These are phyloP conservation scores for Cyclotella atomus DNA, from an alignment of 108 stramenopile species.

Conservation along the genomic window DNA sequence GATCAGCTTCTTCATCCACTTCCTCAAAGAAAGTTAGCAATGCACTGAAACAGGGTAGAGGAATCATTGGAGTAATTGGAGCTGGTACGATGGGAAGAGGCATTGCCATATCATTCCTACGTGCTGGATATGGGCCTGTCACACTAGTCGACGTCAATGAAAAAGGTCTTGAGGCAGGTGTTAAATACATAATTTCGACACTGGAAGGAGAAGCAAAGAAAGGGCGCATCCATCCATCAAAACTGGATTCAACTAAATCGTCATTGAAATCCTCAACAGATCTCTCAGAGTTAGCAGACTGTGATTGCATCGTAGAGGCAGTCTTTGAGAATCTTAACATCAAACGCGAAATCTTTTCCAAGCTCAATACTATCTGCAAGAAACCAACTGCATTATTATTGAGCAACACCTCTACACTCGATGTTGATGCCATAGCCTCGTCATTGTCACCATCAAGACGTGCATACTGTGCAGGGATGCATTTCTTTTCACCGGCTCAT, in stretches of 20 bases:
- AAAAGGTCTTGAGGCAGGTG: slow-evolving; percentile 70
- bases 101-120: slow-evolving; percentile 92
- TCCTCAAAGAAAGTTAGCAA: slow-evolving; percentile 11
- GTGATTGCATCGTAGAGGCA: slow-evolving; percentile 92
- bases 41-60: slow-evolving; percentile 25
- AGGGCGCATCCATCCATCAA: slow-evolving; percentile 44
- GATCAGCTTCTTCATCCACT: slow-evolving; percentile 69
- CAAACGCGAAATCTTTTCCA: slow-evolving; percentile 89
- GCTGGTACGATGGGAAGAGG: slow-evolving; percentile 98
- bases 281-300: slow-evolving; percentile 59
- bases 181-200: slow-evolving; percentile 60
- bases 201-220: slow-evolving; percentile 63
- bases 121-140: slow-evolving; percentile 85
- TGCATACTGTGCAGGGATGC: slow-evolving; percentile 91
- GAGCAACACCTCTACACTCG: slow-evolving; percentile 92
- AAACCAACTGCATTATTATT: slow-evolving; percentile 54
- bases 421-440: slow-evolving; percentile 93
- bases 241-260: slow-evolving; percentile 29
- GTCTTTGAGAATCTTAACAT: slow-evolving; percentile 94
- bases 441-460: slow-evolving; percentile 59
- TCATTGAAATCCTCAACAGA: slow-evolving; percentile 34
- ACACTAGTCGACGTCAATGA: slow-evolving; percentile 85
- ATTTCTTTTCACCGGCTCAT: slow-evolving; percentile 97
- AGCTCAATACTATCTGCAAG: slow-evolving; percentile 79
- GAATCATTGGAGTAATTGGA: slow-evolving; percentile 85